Evolutionary conservation across 106 monocot genomes (phyloP).

Genomic region (Platanthera zijinensis): DNA sequence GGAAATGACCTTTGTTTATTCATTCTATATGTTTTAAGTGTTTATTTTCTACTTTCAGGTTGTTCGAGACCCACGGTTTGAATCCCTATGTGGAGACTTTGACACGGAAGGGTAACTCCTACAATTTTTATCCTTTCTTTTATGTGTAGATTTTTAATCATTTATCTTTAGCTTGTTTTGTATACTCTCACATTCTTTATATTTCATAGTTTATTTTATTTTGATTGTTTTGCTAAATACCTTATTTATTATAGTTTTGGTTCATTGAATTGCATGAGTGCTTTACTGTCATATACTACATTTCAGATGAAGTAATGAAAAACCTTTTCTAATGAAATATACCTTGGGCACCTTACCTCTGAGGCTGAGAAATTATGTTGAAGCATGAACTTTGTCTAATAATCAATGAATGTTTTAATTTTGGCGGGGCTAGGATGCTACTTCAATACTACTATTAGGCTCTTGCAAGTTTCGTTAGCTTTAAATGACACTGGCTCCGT

Average conservation of each 20-base stretch:
- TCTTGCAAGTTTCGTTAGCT: neutral
- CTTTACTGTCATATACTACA: neutral
- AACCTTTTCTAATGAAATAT: neutral
- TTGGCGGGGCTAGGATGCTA: neutral
- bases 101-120: slow-evolving; percentile 42
- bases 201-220: neutral
- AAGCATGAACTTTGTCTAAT: neutral
- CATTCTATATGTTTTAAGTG: neutral
- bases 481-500: neutral
- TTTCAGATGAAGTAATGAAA: neutral
- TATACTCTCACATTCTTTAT: neutral
- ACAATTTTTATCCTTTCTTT: neutral
- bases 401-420: neutral
- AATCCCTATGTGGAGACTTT: slow-evolving; percentile 54
- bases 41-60: slow-evolving; percentile 23
- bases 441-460: no score
- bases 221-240: neutral
- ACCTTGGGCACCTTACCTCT: neutral
- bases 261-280: neutral
- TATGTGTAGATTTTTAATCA: neutral
- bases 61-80: slow-evolving; percentile 67
- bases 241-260: neutral
- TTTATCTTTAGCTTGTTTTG: neutral
- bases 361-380: neutral
- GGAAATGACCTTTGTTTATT: neutral